Conservation (phyloP, 176 grass and related monocot genomes). For the Echinochloa phyllopogon region DNA sequence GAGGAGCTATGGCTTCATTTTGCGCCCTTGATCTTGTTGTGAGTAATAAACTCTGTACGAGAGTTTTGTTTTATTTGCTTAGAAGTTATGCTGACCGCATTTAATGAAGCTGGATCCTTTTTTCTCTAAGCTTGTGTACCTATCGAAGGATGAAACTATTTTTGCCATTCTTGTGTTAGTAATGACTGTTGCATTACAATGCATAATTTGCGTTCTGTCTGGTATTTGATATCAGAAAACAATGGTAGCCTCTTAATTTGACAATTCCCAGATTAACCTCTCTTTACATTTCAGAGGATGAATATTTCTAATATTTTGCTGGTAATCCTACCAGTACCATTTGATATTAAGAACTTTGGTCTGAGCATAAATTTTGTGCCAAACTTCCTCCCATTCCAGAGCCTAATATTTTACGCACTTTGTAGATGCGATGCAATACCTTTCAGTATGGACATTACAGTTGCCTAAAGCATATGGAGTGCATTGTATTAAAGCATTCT, state of each 20-base stretch:
- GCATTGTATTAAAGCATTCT: not conserved
- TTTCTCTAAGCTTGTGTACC: not conserved
- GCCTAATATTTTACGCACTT: not conserved
- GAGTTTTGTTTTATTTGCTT: not conserved
- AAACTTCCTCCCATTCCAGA: not conserved
- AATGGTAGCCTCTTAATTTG: not conserved
- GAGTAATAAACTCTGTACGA: conserved; percentile 43
- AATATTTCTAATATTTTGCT: not conserved
- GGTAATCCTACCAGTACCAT: not conserved
- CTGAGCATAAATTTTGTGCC: not conserved
- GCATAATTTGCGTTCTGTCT: conserved; percentile 13
- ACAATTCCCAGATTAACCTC: not conserved
- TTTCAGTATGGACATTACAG: not conserved
- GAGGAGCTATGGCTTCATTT: conserved; percentile 81
- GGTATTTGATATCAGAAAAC: not conserved
- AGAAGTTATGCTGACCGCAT: not conserved
- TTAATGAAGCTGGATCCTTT: not conserved
- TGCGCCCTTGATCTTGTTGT: conserved; percentile 80
- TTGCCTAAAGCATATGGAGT: conserved; percentile 9
- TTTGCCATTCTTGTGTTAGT: conserved; percentile 5
- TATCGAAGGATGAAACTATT: not conserved
- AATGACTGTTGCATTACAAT: conserved; percentile 7
- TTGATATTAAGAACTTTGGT: not conserved
- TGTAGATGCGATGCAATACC: conserved; percentile 2
- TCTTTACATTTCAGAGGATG: conserved; percentile 5